Percentiles rank a stretch among this genome's conserved stretches.
Conservation (phyloP, 2,329 filamentous ascomycete genomes). For the Penicillium corylophilum region DNA sequence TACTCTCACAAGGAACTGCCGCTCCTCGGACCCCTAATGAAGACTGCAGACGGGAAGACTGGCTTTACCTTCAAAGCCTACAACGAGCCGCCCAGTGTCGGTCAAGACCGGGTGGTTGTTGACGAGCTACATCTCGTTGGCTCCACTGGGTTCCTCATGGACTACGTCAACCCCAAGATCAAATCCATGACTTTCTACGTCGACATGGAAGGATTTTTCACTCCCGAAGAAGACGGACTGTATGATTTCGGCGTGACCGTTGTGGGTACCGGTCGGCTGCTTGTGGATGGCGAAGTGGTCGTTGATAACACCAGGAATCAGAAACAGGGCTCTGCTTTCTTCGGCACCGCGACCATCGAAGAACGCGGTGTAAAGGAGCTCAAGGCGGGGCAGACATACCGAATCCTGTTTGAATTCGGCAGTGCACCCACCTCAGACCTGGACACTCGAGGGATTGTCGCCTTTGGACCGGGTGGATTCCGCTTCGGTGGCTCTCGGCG, state of each 20-base stretch:
- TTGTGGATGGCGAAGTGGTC: conserved; percentile 61
- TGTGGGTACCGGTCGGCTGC: conserved; percentile 64
- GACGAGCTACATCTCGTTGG: conserved; percentile 50
- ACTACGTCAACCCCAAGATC: conserved; percentile 56
- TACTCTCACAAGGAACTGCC: conserved; percentile 66
- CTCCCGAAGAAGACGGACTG: conserved; percentile 58
- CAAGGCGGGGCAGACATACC: conserved; percentile 60
- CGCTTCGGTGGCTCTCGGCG: conserved; percentile 62
- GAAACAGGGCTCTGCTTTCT: conserved; percentile 62
- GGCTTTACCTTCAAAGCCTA: conserved; percentile 65
- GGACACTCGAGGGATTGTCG: conserved; percentile 47
- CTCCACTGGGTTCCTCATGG: conserved; percentile 51
- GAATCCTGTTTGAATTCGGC: conserved; percentile 59
- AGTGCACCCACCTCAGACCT: conserved; percentile 60
- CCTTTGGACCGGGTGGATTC: conserved; percentile 61
- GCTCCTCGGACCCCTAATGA: conserved; percentile 55
- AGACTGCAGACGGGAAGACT: conserved; percentile 52
- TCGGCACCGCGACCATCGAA: conserved; percentile 63
- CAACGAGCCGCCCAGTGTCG: conserved; percentile 54
- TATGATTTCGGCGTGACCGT: conserved; percentile 69
- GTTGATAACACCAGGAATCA: conserved; percentile 68
- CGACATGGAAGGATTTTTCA: conserved; percentile 60
- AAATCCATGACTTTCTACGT: conserved; percentile 57
- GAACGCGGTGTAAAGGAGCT: conserved; percentile 60
- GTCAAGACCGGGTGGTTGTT: conserved; percentile 49